Base-by-base conservation (phyloP, 208 protist genomes). In the Wallacemonas sp. region DNA sequence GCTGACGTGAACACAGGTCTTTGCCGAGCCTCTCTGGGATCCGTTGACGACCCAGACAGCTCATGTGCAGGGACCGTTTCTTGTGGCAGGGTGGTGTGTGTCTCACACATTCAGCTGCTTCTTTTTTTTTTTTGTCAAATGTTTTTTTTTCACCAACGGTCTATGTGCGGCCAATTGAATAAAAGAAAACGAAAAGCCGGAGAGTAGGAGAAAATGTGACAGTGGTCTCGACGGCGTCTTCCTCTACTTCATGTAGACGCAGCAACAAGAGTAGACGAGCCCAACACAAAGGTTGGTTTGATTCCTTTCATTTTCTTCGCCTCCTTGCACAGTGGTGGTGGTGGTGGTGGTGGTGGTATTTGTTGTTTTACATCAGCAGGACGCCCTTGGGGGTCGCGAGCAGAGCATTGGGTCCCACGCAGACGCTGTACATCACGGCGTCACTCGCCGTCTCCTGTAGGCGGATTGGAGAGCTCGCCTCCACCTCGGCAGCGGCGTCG, bases 361-460 rank as follows among this genome's bases (percentile, higher is more conserved):
- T 25, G 10, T 41, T 20, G 16, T 25, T 52, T 71, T 59, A 61
- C 52, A 49, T 61, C 18, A 64, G 8, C 1, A 54, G 31, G 8
- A 59, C 38, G 31, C 38, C 38, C 31, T 61, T 70, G 20, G 22
- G 46, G 3, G 36, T 52, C 3, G 11, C 44, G 7, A 70, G 14
- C 11, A 68, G 18, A 7, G 16, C 26, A 16, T 25, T 29, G 10
- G 38, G 31, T 5, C 41, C 46, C 16, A 23, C 45, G 32, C n/a
- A 23, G 5, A 61, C 38, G 16, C 32, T 0, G 25, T 28, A 68
- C 14, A 16, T 46, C 14, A 26, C 23, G 12, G 39, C 63, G 32
- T 57, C 63, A 20, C 63, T 55, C 12, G 8, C 45, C 5, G 45
- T 68, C 25, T 57, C 39, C 14, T 3, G 46, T 3, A 52, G 33